Base-by-base conservation (phyloP, 352 stramenopile species). In the Pythium scleroteichum region DNA sequence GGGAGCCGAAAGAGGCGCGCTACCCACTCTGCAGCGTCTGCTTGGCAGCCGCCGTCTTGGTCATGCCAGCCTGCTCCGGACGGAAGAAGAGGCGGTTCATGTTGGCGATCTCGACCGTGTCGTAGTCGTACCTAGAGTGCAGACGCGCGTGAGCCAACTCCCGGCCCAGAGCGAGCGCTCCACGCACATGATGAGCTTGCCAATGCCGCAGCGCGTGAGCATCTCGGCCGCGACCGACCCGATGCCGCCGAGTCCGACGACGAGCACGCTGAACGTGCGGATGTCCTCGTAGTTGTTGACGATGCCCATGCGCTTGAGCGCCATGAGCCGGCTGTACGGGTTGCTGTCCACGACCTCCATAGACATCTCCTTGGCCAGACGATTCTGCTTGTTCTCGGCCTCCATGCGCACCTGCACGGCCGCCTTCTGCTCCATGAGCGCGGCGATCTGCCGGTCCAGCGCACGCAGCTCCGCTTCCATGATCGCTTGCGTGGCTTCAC, bases 71-170 rank as follows among this genome's bases (percentile, higher is more conserved):
- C 62, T 97, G 87, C 58, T 94, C 81, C 3, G 87, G 87, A 4
- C 85, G 85, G 64, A 96, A 97, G 73, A 97, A 97, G 29, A 97
- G 69, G 32, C 88, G 87, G 68, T 97, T 97, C 88, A 97, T 97
- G 58, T 97, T 97, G 51, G 84, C 88, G 53, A 96, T 77, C 73
- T 96, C 88, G 46, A 97, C 88, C 24, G 70, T 88, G 68, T 97
- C 88, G 66, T 95, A 97, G 72, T 97, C 88, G 64, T 93, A 94
- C 66, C 29, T 35, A 35, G 10, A 35, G 29, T 10, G 41, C 59
- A 33, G 14, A 13, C 7, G 14, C 39, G 22, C 7, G 41, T 50
- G 24, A 14, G 20, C n/a, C 3, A 49, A 35, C 35, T 4, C 8
- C 16, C 14, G 6, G 40, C 17, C 20, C 5, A 6, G 20, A 45